A percentile compares a stretch with the other conserved stretches of the same genome.
phyloP scores from a whole-genome alignment of 2,329 filamentous ascomycete species.

The Xylariaceae sp. region DNA sequence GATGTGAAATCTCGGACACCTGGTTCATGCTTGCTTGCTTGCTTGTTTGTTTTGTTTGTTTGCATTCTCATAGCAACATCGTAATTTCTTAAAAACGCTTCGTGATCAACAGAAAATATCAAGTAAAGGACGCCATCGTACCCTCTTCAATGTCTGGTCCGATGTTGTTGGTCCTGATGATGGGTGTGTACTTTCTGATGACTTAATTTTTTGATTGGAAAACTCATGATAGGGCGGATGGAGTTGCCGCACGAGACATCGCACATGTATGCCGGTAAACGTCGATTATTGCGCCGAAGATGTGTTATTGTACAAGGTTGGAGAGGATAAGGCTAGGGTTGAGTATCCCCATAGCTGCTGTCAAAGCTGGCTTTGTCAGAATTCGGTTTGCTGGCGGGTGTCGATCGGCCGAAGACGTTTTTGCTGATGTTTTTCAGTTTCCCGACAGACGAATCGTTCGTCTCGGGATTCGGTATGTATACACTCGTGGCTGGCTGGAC shows the following conservation, averaged over 20 bases:
- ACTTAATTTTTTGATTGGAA: constrained; percentile 9
- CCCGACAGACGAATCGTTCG: constrained; percentile 39
- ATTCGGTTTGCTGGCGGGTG: constrained; percentile 47
- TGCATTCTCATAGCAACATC: constrained; percentile 5
- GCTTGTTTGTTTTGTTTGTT: not conserved
- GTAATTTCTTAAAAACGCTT: constrained; percentile 15
- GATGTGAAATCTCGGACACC: constrained; percentile 15
- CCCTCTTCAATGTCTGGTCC: constrained; percentile 15
- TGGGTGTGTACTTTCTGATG: constrained; percentile 15
- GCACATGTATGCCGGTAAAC: constrained; percentile 23
- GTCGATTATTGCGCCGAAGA: constrained; percentile 18
- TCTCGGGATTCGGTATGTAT: constrained; percentile 46
- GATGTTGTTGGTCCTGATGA: constrained; percentile 7
- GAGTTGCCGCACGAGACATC: not conserved
- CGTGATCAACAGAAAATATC: constrained; percentile 13
- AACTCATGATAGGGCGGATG: constrained; percentile 2
- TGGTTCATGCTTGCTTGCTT: constrained; percentile 14
- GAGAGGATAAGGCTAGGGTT: constrained; percentile 15
- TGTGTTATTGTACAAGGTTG: constrained; percentile 15
- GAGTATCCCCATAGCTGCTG: constrained; percentile 32
- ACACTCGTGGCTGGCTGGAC: constrained; percentile 54
- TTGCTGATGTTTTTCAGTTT: constrained; percentile 53
- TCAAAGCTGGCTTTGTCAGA: constrained; percentile 45
- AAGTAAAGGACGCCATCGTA: constrained; percentile 9
- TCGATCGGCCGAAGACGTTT: constrained; percentile 52